Base-by-base conservation (phyloP, 306 rosid genomes). In the Lotus japonicus region DNA sequence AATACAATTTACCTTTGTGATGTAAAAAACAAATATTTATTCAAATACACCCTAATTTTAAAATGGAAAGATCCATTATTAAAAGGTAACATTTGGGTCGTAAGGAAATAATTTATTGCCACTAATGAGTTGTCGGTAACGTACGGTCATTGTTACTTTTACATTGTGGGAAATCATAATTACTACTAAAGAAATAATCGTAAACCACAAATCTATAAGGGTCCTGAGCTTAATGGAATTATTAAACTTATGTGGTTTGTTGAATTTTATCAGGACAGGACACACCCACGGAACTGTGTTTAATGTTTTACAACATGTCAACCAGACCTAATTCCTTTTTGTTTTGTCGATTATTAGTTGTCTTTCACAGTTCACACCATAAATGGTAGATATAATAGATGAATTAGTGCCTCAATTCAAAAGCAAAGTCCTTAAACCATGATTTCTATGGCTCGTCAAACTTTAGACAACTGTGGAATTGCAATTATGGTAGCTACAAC, bases 121-220 rank as follows among this genome's bases (percentile, higher is more conserved):
- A 77, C 58, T 44, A 26, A 21, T 39, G 21, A 3, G 2, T 69
- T 83, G 91, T 86, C 86, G 81, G 86, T 71, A 58, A 41, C 45
- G 33, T 13, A 13, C 52, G 39, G 39, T 44, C 48, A 41, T 7
- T n/a, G 17, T 53, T 19, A 69, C 60, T 45, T 67, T 43, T 6
- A 43, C 46, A 57, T 51, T 78, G 9, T 12, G 0, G 38, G 8
- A 48, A 48, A 64, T 35, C 52, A 71, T 14, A 17, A 42, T 14
- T 17, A 42, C 41, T 63, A 41, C 14, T 66, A 5, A 44, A 48
- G 13, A 23, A 23, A 53, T 51, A 21, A 35, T 38, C 33, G 36
- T 46, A 53, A 43, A 13, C 43, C 65, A 14, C 49, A 43, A 28
- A 26, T 26, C 31, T 2, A 26, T 19, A 35, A 45, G 58, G n/a